These are phyloP conservation scores for Murraya koenigii DNA, from an alignment of 345 rosid species.

Conservation along the genomic window DNA sequence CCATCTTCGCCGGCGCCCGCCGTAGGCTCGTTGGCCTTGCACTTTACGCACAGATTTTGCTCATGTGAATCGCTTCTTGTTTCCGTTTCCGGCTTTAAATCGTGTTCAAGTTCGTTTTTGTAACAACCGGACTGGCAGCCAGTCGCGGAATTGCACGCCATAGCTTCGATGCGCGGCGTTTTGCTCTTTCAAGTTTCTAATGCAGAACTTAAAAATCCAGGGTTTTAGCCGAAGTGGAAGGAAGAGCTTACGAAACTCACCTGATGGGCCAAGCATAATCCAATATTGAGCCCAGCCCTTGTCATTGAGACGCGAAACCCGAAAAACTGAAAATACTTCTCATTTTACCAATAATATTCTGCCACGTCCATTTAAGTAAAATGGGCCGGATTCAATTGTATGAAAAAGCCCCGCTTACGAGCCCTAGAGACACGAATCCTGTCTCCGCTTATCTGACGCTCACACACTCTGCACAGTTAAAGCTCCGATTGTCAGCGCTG, in stretches of 20 bases:
- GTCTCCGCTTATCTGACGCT: too few species aligned
- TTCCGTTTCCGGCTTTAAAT: background rate
- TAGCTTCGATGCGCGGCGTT: conserved; percentile 9
- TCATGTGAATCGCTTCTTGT: background rate
- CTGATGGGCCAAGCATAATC: too few species aligned
- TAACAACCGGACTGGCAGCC: conserved; percentile 56
- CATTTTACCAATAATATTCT: too few species aligned
- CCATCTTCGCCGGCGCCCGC: conserved; percentile 43
- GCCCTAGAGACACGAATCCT: background rate
- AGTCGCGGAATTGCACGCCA: conserved; percentile 69
- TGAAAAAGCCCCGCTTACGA: background rate
- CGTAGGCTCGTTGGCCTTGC: conserved; percentile 60
- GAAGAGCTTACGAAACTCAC: too few species aligned
- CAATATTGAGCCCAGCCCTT: too few species aligned
- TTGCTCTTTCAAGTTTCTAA: background rate
- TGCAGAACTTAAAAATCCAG: background rate
- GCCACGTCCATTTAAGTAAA: background rate
- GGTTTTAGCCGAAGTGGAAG: too few species aligned
- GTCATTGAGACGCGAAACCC: too few species aligned
- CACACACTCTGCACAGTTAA: background rate
- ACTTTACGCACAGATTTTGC: conserved; percentile 56
- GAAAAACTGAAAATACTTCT: too few species aligned
- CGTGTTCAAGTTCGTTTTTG: conserved; percentile 30
- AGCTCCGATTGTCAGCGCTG: background rate
- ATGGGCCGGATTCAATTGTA: too few species aligned